These are phyloP conservation scores for Cicer arietinum DNA, from an alignment of 306 rosid genomes.

Conservation along the genomic window DNA sequence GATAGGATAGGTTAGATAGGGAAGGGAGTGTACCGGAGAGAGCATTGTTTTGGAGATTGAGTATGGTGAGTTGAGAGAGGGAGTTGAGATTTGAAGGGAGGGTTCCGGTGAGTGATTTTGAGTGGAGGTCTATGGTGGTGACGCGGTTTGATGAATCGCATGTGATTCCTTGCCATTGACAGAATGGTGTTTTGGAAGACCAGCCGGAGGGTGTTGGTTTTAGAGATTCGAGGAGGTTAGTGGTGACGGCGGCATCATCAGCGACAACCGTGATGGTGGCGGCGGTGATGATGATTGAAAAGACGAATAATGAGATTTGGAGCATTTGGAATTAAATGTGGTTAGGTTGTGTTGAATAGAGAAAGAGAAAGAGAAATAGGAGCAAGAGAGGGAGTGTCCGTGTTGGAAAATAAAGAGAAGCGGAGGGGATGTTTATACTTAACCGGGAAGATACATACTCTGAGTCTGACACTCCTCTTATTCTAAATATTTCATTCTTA, in stretches of 20 bases:
- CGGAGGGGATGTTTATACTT: too few relatives aligned
- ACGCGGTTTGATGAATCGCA: slow-evolving; percentile 68
- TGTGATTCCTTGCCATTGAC: slow-evolving; percentile 63
- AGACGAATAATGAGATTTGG: slow-evolving; percentile 49
- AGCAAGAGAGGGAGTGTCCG: too few relatives aligned
- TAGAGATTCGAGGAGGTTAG: slow-evolving; percentile 48
- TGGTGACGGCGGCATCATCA: slow-evolving; percentile 69
- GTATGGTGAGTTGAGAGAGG: slow-evolving; percentile 61
- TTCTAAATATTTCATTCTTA: too few relatives aligned
- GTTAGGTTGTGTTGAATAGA: neutral
- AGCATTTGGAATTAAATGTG: slow-evolving; percentile 52
- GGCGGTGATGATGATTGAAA: neutral
- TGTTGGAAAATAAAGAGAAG: too few relatives aligned
- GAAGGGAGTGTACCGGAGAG: slow-evolving; percentile 70
- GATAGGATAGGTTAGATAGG: slow-evolving; percentile 64
- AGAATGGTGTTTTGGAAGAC: slow-evolving; percentile 52
- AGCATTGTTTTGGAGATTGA: slow-evolving; percentile 63
- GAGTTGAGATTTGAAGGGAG: slow-evolving; percentile 76
- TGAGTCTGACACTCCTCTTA: too few relatives aligned
- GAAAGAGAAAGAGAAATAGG: too few relatives aligned
- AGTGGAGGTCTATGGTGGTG: slow-evolving; percentile 54
- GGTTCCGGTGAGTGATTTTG: slow-evolving; percentile 61
- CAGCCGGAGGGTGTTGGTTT: slow-evolving; percentile 54
- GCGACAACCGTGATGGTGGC: slow-evolving; percentile 40
- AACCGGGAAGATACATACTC: too few relatives aligned